A percentile compares a stretch with the other conserved stretches of the same genome.
phyloP scores from a whole-genome alignment of 768 basidiomycete genomes.

The Kwoniella pini region DNA sequence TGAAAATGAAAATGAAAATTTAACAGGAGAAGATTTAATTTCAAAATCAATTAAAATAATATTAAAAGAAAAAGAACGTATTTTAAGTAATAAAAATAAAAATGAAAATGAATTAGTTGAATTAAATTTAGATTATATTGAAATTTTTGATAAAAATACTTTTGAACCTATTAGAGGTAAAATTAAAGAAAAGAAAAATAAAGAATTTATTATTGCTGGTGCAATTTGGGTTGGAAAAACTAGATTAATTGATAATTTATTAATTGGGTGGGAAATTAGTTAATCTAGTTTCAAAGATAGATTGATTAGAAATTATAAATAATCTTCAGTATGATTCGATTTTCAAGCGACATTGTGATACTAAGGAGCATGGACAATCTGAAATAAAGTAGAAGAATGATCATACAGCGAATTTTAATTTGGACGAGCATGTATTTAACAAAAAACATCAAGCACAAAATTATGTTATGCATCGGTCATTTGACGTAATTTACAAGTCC shows the following conservation, averaged over 20 bases:
- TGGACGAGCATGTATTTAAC: no score
- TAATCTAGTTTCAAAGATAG: neutral
- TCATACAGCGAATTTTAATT: no score
- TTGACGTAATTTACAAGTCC: no score
- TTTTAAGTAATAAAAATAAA: constrained; percentile 9
- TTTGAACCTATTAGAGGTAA: constrained; percentile 65
- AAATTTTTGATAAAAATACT: constrained; percentile 77
- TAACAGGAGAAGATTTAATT: constrained; percentile 41
- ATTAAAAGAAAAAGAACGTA: constrained; percentile 25
- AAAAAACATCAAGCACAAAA: no score
- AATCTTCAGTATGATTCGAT: no score
- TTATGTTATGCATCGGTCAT: no score
- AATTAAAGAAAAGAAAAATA: constrained; percentile 45
- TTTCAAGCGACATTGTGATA: no score
- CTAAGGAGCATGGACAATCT: no score
- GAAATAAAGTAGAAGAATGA: no score
- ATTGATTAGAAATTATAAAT: no score
- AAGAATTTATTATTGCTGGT: constrained; percentile 75
- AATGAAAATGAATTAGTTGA: constrained; percentile 56
- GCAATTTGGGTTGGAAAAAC: constrained; percentile 84
- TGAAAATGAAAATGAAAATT: neutral
- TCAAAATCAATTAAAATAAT: constrained; percentile 27
- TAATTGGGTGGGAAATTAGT: constrained; percentile 61
- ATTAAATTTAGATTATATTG: constrained; percentile 77
- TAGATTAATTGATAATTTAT: constrained; percentile 87